Percentiles rank a stretch among this genome's conserved stretches.
These are phyloP conservation scores for Sclerotinia trifoliorum DNA, from an alignment of 2,329 filamentous ascomycete species.

Conservation along the genomic window DNA sequence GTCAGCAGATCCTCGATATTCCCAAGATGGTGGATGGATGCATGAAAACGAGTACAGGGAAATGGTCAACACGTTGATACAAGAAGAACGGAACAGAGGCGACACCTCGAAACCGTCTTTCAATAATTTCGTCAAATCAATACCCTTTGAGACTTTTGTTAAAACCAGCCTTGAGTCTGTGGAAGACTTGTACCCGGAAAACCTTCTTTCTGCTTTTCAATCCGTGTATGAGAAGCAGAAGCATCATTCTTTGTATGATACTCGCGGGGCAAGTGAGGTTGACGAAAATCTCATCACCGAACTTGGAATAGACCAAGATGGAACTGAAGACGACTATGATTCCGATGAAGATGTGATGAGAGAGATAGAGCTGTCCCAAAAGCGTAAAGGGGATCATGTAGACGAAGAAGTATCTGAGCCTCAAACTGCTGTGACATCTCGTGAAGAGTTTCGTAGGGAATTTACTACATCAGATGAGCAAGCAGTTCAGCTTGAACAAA, in stretches of 20 bases:
- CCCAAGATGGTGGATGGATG: conserved; percentile 79
- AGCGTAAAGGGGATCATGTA: conserved; percentile 28
- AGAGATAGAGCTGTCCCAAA: conserved; percentile 38
- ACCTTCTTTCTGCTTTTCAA: conserved; percentile 52
- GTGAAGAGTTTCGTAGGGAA: background rate
- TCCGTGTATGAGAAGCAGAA: conserved; percentile 23
- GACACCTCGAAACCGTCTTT: conserved; percentile 53
- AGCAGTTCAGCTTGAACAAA: background rate
- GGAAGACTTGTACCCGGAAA: conserved; percentile 78
- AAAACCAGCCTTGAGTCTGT: conserved; percentile 80
- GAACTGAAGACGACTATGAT: conserved; percentile 49
- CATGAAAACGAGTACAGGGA: conserved; percentile 82
- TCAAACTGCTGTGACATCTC: conserved; percentile 19
- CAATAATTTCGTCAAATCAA: conserved; percentile 60
- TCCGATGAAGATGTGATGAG: conserved; percentile 52
- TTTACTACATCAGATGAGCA: background rate
- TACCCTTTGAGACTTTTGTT: conserved; percentile 57
- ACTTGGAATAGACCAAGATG: conserved; percentile 40
- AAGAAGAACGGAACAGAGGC: conserved; percentile 57
- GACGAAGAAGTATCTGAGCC: conserved; percentile 23
- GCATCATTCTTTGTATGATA: conserved; percentile 25
- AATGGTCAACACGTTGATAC: conserved; percentile 61
- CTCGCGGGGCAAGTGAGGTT: conserved; percentile 46
- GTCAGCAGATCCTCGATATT: conserved; percentile 76
- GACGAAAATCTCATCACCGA: conserved; percentile 60